A percentile compares a stretch with the other conserved stretches of the same genome.
Conservation (phyloP, 2,329 filamentous ascomycete genomes). For the Xylariaceae sp. region DNA sequence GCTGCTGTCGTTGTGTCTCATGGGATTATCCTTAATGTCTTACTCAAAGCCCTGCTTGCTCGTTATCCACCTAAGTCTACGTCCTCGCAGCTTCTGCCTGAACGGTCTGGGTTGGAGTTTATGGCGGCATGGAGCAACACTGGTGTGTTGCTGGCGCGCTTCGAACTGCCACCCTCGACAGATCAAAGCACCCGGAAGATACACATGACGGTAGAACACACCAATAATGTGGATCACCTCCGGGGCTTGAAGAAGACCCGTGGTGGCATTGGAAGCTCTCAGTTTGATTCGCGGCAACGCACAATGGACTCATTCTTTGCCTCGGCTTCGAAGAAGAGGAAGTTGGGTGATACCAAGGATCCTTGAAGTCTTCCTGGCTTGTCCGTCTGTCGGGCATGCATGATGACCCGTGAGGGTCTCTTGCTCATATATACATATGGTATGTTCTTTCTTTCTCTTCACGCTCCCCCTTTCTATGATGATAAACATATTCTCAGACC, state of each 20-base stretch:
- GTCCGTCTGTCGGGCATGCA: neutral
- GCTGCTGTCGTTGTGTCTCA: conserved; percentile 76
- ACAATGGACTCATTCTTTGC: conserved; percentile 72
- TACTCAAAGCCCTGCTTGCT: conserved; percentile 59
- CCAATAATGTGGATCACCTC: conserved; percentile 71
- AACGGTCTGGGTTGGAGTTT: conserved; percentile 19
- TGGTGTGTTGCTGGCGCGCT: conserved; percentile 29
- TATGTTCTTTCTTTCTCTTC: conserved; percentile 31
- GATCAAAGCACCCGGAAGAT: conserved; percentile 26
- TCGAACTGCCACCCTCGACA: neutral
- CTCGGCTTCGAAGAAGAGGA: conserved; percentile 45
- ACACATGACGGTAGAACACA: conserved; percentile 45
- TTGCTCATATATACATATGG: conserved; percentile 28
- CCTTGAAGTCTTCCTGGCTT: conserved; percentile 6
- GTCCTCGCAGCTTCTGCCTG: conserved; percentile 5
- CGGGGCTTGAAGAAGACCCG: conserved; percentile 69
- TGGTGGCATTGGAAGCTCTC: conserved; percentile 74
- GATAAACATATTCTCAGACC: conserved; percentile 69
- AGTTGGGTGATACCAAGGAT: conserved; percentile 30
- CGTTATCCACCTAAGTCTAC: conserved; percentile 39
- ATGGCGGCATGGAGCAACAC: conserved; percentile 49
- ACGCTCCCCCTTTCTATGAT: conserved; percentile 52
- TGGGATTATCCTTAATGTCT: conserved; percentile 68
- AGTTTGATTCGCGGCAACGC: conserved; percentile 69
- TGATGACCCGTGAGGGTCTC: neutral